Evolutionary conservation across 2,329 filamentous ascomycete species (phyloP).

Genomic region (Aspergillus glaucus): DNA sequence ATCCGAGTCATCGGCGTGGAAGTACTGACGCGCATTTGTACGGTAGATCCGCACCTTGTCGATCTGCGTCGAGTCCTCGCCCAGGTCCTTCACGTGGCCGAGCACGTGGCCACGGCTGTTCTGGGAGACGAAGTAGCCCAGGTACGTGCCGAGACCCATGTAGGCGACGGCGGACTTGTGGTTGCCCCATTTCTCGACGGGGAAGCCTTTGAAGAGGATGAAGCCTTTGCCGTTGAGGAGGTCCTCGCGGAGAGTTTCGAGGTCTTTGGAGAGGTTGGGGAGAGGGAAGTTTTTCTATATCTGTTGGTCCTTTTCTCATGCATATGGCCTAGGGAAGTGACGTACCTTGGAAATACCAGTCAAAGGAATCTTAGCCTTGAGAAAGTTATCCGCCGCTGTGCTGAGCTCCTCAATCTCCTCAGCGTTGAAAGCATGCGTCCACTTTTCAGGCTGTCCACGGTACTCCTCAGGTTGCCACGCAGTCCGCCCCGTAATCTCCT

Average conservation of each 20-base stretch:
- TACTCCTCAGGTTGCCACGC: conserved; percentile 67
- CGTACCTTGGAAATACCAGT: conserved; percentile 61
- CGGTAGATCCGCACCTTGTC: conserved; percentile 86
- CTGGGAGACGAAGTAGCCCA: conserved; percentile 83
- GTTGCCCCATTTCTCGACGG: conserved; percentile 67
- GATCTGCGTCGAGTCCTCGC: conserved; percentile 73
- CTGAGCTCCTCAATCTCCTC: conserved; percentile 64
- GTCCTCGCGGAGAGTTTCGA: conserved; percentile 55
- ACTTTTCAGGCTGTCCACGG: conserved; percentile 56
- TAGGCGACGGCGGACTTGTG: conserved; percentile 82
- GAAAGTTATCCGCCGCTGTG: conserved; percentile 61
- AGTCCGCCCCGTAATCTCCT: conserved; percentile 63
- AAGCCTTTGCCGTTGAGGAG: conserved; percentile 83
- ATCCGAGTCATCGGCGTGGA: conserved; percentile 77
- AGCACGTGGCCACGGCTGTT: conserved; percentile 80
- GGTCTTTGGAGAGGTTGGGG: conserved; percentile 48
- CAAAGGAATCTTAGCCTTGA: conserved; percentile 57
- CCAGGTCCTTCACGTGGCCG: conserved; percentile 83
- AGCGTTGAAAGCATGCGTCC: conserved; percentile 64
- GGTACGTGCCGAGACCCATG: conserved; percentile 78
- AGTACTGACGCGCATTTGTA: conserved; percentile 76
- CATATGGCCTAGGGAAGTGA: not conserved
- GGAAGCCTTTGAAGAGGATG: conserved; percentile 81
- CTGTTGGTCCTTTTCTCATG: conserved; percentile 1
- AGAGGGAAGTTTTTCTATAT: conserved; percentile 54